These are phyloP conservation scores for Sphaerulina musiva DNA, from an alignment of 2,329 filamentous ascomycete species.

Conservation along the genomic window DNA sequence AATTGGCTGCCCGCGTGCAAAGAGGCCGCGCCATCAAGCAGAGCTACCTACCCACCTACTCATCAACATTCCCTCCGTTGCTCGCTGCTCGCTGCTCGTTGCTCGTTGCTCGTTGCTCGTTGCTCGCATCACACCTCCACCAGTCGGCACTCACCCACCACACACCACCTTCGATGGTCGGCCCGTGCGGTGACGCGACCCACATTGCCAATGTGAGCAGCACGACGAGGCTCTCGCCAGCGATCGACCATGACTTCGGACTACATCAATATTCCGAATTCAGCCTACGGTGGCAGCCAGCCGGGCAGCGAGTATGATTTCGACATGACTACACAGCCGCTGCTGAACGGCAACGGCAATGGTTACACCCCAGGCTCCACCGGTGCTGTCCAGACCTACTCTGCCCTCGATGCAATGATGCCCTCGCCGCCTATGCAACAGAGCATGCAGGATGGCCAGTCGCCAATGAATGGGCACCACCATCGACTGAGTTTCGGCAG, in stretches of 20 bases:
- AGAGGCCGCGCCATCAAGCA: not conserved
- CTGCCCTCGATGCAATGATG: constrained; percentile 17
- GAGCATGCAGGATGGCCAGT: constrained; percentile 12
- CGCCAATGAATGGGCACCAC: constrained; percentile 18
- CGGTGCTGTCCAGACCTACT: constrained; percentile 11
- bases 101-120: too few species aligned
- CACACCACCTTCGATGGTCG: not conserved
- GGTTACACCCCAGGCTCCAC: constrained; percentile 17
- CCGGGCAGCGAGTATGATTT: constrained; percentile 28
- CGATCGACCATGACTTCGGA: constrained; percentile 10
- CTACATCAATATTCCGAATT: constrained; percentile 23
- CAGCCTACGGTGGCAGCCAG: constrained; percentile 26
- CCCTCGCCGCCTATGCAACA: constrained; percentile 14
- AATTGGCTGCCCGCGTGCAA: not conserved
- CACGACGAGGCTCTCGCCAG: not conserved
- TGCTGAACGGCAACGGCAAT: constrained; percentile 18
- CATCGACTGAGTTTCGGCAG: constrained; percentile 31
- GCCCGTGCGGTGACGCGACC: not conserved
- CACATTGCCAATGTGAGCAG: not conserved
- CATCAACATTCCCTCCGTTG: too few species aligned
- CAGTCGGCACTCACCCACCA: too few species aligned
- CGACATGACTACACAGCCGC: constrained; percentile 20
- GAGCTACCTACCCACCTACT: too few species aligned
- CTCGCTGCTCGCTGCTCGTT: too few species aligned
- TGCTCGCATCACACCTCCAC: too few species aligned